Conservation (phyloP, 352 stramenopile genomes). For the Globisporangium iwayamae region DNA sequence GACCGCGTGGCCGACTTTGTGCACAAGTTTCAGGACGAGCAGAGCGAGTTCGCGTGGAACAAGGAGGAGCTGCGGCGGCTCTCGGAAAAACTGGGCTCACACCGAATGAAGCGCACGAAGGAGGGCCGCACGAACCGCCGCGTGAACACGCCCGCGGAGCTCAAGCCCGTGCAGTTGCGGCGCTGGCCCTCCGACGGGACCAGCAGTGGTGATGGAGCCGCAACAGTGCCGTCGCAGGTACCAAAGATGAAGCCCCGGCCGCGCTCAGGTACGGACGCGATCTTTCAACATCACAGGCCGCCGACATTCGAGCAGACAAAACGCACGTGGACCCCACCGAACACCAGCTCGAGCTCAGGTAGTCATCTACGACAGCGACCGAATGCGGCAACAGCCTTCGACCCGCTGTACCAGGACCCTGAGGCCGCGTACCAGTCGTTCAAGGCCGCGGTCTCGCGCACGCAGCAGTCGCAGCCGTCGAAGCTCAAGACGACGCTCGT, state of each 20-base stretch:
- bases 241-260: neutral
- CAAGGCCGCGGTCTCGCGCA: conserved; percentile 17
- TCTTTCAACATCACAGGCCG: conserved; percentile 10
- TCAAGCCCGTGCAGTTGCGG: conserved; percentile 6
- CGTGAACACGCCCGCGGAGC: conserved; percentile 7
- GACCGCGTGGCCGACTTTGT: conserved; percentile 28
- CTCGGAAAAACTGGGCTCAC: conserved; percentile 19
- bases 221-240: neutral
- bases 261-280: conserved; percentile 10
- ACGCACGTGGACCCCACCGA: conserved; percentile 10
- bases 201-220: neutral
- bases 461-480: conserved; percentile 17
- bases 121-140: conserved; percentile 17
- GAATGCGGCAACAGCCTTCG: conserved; percentile 6
- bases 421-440: conserved; percentile 14
- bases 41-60: conserved; percentile 31
- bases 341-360: neutral
- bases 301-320: neutral
- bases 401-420: conserved; percentile 9
- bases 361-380: neutral
- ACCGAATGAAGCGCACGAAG: conserved; percentile 19
- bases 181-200: neutral
- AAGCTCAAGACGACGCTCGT: conserved; percentile 24
- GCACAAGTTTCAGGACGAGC: conserved; percentile 20
- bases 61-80: conserved; percentile 33